These are phyloP conservation scores for Coemansia sp. DNA, from an alignment of 192 early-diverging fungal genomes.

Conservation along the genomic window DNA sequence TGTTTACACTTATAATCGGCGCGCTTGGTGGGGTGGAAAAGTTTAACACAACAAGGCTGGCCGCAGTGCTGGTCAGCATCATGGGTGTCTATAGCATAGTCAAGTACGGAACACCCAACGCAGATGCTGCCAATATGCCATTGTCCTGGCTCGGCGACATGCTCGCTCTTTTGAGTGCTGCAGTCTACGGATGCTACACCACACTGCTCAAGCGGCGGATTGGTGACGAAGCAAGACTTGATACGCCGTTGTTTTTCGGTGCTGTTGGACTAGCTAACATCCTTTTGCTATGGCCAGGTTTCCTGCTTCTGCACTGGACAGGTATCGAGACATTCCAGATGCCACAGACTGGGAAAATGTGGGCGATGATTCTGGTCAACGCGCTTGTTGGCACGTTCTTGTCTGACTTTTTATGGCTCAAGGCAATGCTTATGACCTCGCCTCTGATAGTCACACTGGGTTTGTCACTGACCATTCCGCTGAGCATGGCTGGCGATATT, in stretches of 20 bases:
- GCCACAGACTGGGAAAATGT: slow-evolving; percentile 52
- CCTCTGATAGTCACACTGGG: slow-evolving; percentile 79
- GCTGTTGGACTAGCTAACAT: slow-evolving; percentile 74
- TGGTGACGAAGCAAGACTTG: slow-evolving; percentile 63
- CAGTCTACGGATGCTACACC: slow-evolving; percentile 77
- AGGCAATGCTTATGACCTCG: slow-evolving; percentile 77
- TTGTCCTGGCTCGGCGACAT: slow-evolving; percentile 61
- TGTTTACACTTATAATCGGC: slow-evolving; percentile 73
- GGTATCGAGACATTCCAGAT: slow-evolving; percentile 67
- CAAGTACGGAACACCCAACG: slow-evolving; percentile 18
- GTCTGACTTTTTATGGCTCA: slow-evolving; percentile 79
- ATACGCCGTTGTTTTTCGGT: slow-evolving; percentile 76
- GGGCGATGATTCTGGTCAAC: slow-evolving; percentile 67
- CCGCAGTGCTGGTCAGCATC: slow-evolving; percentile 62
- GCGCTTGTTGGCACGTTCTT: slow-evolving; percentile 76
- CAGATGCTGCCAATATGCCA: slow-evolving; percentile 13
- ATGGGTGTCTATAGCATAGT: slow-evolving; percentile 64
- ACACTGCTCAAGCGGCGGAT: slow-evolving; percentile 68
- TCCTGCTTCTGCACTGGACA: slow-evolving; percentile 57
- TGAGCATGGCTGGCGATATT: slow-evolving; percentile 69
- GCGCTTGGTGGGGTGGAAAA: slow-evolving; percentile 59
- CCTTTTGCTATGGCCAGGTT: slow-evolving; percentile 64
- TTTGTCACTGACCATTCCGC: slow-evolving; percentile 70
- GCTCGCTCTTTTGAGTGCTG: slow-evolving; percentile 66
- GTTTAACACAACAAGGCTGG: slow-evolving; percentile 54